Percentiles rank a stretch among this genome's conserved stretches.
These are phyloP conservation scores for Arachnopeziza araneosa DNA, from an alignment of 2,329 filamentous ascomycete genomes.

Conservation along the genomic window DNA sequence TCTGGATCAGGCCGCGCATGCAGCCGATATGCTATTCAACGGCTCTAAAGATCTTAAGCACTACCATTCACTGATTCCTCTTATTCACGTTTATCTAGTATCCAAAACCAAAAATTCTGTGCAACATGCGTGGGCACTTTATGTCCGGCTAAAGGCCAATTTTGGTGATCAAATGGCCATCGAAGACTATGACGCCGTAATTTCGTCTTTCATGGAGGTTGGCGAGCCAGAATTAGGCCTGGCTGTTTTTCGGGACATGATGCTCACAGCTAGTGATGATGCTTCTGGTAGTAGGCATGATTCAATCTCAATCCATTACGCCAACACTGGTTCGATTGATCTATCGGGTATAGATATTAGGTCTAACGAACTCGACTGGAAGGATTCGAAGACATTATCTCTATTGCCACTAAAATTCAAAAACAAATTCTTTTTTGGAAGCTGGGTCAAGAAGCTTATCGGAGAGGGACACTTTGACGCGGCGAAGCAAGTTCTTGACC, in stretches of 20 bases:
- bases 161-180: slow-evolving; percentile 59
- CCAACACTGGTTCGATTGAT: slow-evolving; percentile 6
- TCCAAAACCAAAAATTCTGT: slow-evolving; percentile 45
- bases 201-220: slow-evolving; percentile 63
- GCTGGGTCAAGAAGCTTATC: slow-evolving; percentile 82
- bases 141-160: slow-evolving; percentile 56
- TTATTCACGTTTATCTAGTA: slow-evolving; percentile 58
- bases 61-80: slow-evolving; percentile 54
- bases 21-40: slow-evolving; percentile 49
- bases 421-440: slow-evolving; percentile 80
- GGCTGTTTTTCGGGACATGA: slow-evolving; percentile 83
- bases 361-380: slow-evolving; percentile 32
- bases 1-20: slow-evolving; percentile 51
- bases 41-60: slow-evolving; percentile 38
- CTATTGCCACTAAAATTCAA: slow-evolving; percentile 46
- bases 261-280: slow-evolving; percentile 38
- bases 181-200: slow-evolving; percentile 70
- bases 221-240: slow-evolving; percentile 63
- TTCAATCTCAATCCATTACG: slow-evolving; percentile 21
- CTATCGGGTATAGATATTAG: slow-evolving; percentile 17
- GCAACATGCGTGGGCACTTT: slow-evolving; percentile 60
- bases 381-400: slow-evolving; percentile 33
- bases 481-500: slow-evolving; percentile 64
- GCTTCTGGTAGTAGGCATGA: slow-evolving; percentile 12
- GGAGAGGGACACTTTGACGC: slow-evolving; percentile 65